phyloP scores from a whole-genome alignment of 441 rosid species.

The Brassica balearica region DNA sequence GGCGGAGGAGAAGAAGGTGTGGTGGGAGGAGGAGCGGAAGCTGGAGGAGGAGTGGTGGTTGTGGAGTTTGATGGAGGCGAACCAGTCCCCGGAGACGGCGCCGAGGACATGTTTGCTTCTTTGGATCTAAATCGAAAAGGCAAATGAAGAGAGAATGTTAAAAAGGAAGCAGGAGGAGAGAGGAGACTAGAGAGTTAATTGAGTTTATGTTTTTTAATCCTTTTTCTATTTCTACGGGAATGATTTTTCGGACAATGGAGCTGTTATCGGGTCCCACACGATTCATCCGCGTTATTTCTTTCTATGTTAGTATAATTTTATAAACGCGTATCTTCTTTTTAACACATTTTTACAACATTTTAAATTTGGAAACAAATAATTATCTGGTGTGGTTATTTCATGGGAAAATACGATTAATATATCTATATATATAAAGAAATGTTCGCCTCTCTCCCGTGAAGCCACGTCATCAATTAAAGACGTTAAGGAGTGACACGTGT shows the following conservation, averaged over 20 bases:
- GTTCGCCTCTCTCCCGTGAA: no score
- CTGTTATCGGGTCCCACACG: conserved; percentile 45
- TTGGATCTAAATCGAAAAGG: conserved; percentile 36
- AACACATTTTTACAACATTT: background rate
- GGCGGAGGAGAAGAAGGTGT: conserved; percentile 47
- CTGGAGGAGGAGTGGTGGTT: conserved; percentile 49
- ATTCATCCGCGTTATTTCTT: conserved; percentile 45
- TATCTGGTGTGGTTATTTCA: no score
- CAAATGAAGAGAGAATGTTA: conserved; percentile 4
- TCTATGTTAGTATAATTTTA: background rate
- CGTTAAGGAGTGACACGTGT: no score
- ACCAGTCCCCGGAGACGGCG: conserved; percentile 54
- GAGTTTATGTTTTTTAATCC: background rate
- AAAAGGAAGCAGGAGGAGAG: conserved; percentile 5
- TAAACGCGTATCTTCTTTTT: background rate
- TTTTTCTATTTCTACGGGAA: background rate
- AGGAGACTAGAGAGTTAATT: conserved; percentile 11
- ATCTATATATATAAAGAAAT: no score
- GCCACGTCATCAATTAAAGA: no score
- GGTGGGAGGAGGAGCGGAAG: conserved; percentile 44
- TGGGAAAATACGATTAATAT: background rate
- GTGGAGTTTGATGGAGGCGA: conserved; percentile 50
- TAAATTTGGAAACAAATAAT: background rate
- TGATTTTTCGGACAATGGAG: conserved; percentile 32
- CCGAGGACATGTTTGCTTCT: conserved; percentile 52